Conservation (phyloP, 2,329 filamentous ascomycete genomes). For the Stagonosporopsis tanaceti region DNA sequence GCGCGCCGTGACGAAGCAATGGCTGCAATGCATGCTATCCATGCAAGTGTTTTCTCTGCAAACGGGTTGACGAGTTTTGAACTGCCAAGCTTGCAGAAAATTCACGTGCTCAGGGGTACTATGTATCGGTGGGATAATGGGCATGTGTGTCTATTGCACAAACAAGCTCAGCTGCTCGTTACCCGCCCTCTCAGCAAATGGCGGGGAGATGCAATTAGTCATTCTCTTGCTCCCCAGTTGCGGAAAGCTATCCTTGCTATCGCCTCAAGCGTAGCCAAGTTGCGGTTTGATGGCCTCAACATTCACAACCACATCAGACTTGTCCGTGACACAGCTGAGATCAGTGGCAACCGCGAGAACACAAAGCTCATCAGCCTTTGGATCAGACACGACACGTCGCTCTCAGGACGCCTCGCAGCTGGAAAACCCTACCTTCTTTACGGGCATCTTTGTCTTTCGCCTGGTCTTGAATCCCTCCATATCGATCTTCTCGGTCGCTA, state of each 20-base stretch:
- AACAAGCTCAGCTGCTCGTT: not conserved
- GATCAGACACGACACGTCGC: not conserved
- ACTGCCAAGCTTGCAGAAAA: slow-evolving; percentile 2
- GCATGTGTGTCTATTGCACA: not conserved
- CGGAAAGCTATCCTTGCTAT: not conserved
- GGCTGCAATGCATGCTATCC: not conserved
- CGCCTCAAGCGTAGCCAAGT: not conserved
- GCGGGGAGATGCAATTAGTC: slow-evolving; percentile 1
- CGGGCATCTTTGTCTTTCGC: not conserved
- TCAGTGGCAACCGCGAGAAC: not conserved
- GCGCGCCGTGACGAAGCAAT: slow-evolving; percentile 16
- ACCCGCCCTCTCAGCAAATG: slow-evolving; percentile 2
- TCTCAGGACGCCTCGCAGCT: not conserved
- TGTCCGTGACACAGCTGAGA: not conserved
- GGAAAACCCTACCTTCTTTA: not conserved
- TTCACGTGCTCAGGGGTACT: not conserved
- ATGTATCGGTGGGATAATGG: not conserved
- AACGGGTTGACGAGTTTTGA: not conserved
- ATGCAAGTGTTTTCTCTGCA: not conserved
- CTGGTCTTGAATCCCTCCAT: slow-evolving; percentile 14
- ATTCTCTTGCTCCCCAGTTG: not conserved
- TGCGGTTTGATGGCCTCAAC: slow-evolving; percentile 1
- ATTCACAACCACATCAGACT: not conserved
- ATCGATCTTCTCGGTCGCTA: slow-evolving; percentile 2
- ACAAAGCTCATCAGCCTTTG: not conserved